Percentiles rank a stretch among this genome's conserved stretches.
Evolutionary conservation across 1,139 yeast genomes (phyloP).

Genomic region (Pichia sp.): DNA sequence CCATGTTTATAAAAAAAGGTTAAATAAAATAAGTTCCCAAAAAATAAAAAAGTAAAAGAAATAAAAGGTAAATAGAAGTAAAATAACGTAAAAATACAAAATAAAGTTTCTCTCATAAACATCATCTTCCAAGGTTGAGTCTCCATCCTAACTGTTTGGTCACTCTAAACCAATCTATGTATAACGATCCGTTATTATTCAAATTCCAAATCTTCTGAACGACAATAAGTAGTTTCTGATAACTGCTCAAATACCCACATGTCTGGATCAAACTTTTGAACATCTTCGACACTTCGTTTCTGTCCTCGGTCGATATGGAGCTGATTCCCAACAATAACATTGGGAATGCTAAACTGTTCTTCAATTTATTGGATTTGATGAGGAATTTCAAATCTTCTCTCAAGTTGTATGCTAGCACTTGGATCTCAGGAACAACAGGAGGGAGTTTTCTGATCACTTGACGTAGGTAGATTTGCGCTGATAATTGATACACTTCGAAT

Average conservation of each 20-base stretch:
- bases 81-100: background rate
- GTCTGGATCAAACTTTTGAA: slow-evolving; percentile 33
- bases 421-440: slow-evolving; percentile 45
- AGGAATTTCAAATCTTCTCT: slow-evolving; percentile 36
- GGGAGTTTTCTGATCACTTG: slow-evolving; percentile 46
- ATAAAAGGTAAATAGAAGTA: background rate
- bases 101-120: background rate
- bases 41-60: no score
- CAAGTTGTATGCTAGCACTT: slow-evolving; percentile 31
- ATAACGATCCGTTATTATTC: slow-evolving; percentile 23
- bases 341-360: slow-evolving; percentile 50
- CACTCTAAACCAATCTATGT: slow-evolving; percentile 28
- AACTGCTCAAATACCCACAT: slow-evolving; percentile 29
- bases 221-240: slow-evolving; percentile 25
- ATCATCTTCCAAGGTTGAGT: slow-evolving; percentile 24
- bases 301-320: slow-evolving; percentile 40
- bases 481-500: slow-evolving; percentile 49
- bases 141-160: slow-evolving; percentile 28
- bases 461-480: slow-evolving; percentile 45
- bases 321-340: slow-evolving; percentile 50
- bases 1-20: no score
- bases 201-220: slow-evolving; percentile 26
- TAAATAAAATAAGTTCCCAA: no score
- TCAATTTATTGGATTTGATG: slow-evolving; percentile 43
- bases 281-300: slow-evolving; percentile 37